phyloP scores from a whole-genome alignment of 148 eudicot genomes.

The Silene latifolia region DNA sequence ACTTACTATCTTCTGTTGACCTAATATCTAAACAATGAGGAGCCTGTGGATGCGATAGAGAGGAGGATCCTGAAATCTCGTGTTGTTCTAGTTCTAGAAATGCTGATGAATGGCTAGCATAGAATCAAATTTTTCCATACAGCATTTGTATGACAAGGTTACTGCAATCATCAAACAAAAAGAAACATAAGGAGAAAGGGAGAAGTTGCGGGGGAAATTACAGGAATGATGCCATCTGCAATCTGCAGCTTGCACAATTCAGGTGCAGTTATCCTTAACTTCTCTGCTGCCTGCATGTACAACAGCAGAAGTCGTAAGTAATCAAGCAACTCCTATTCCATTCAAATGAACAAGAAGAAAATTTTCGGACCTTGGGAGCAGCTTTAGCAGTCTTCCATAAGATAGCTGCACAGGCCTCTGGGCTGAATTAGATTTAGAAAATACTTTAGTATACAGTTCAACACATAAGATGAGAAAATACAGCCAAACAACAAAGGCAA shows the following conservation, averaged over 20 bases:
- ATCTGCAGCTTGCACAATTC: constrained; percentile 60
- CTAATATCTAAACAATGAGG: neutral
- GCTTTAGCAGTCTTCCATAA: constrained; percentile 80
- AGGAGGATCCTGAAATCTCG: neutral
- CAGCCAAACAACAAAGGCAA: neutral
- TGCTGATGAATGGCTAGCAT: neutral
- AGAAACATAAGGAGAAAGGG: neutral
- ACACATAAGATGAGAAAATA: neutral
- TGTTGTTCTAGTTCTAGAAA: too few species aligned
- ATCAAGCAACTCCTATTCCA: constrained; percentile 1
- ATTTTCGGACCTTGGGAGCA: constrained; percentile 57
- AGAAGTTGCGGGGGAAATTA: constrained; percentile 20
- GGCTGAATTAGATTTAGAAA: constrained; percentile 36
- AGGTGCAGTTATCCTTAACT: constrained; percentile 64
- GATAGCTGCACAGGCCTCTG: constrained; percentile 92
- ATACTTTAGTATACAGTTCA: neutral
- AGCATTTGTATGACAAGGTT: neutral
- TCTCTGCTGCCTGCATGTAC: constrained; percentile 70
- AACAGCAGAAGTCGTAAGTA: constrained; percentile 12
- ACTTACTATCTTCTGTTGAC: neutral
- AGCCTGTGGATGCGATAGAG: neutral
- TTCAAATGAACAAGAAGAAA: constrained; percentile 10
- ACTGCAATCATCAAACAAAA: neutral
- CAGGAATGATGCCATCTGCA: constrained; percentile 72
- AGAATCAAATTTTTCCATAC: neutral